A percentile compares a stretch with the other conserved stretches of the same genome.
Evolutionary conservation across 2,329 filamentous ascomycete genomes (phyloP).

Genomic region (Penicillium sp.): DNA sequence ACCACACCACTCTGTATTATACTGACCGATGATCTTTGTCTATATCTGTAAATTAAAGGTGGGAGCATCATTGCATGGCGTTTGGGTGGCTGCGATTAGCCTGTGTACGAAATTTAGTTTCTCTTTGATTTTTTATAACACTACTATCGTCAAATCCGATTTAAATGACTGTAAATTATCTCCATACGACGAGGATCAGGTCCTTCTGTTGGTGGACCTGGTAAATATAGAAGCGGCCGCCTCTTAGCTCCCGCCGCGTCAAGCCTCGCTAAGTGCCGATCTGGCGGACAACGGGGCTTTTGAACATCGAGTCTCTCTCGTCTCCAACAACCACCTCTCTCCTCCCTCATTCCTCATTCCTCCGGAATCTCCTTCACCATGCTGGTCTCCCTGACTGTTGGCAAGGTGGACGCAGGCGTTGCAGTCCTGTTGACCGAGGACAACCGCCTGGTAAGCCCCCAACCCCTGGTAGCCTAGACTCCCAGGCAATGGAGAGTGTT

Average conservation of each 20-base stretch:
- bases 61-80: constrained; percentile 15
- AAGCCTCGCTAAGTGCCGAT: constrained; percentile 40
- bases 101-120: constrained; percentile 6
- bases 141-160: neutral
- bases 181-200: neutral
- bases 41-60: constrained; percentile 15
- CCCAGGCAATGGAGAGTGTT: constrained; percentile 11
- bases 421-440: constrained; percentile 95
- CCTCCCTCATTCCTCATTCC: constrained; percentile 5
- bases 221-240: constrained; percentile 26
- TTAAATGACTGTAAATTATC: neutral
- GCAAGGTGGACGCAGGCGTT: constrained; percentile 98
- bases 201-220: constrained; percentile 9
- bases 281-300: constrained; percentile 28
- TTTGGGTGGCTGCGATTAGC: constrained; percentile 1
- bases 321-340: constrained; percentile 20
- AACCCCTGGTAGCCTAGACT: constrained; percentile 18
- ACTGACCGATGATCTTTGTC: constrained; percentile 5
- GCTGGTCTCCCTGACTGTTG: constrained; percentile 96
- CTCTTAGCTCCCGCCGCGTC: constrained; percentile 31
- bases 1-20: constrained; percentile 15
- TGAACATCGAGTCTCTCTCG: constrained; percentile 16
- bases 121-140: neutral
- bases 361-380: constrained; percentile 56
- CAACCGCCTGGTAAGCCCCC: constrained; percentile 79